These are phyloP conservation scores for Amylostereum areolatum DNA, from an alignment of 1,284 basidiomycete species.

Conservation along the genomic window DNA sequence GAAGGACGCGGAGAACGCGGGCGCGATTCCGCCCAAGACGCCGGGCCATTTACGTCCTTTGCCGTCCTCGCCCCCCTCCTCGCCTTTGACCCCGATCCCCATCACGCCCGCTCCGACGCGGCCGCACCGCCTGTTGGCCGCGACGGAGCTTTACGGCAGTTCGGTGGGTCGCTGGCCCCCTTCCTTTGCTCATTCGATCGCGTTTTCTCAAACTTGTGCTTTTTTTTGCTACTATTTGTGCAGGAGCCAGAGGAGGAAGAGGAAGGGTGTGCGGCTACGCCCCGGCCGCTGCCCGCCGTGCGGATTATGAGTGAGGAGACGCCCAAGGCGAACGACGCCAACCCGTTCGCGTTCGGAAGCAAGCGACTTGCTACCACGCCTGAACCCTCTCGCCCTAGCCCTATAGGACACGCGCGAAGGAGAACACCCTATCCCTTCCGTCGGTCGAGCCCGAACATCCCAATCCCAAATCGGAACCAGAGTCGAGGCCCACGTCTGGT, in stretches of 20 bases:
- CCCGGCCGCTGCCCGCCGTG: no score
- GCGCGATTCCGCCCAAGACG: not conserved
- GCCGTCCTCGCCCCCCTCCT: constrained; percentile 7
- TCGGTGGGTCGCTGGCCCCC: not conserved
- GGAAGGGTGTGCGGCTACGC: not conserved
- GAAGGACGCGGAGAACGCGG: no score
- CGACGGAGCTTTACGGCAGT: not conserved
- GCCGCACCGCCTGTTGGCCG: not conserved
- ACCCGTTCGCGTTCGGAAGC: no score
- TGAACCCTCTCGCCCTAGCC: no score
- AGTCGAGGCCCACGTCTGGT: no score
- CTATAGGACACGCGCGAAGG: no score
- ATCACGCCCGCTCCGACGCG: not conserved
- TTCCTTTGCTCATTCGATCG: not conserved
- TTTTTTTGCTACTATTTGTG: not conserved
- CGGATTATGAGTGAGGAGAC: no score
- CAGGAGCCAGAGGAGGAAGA: constrained; percentile 1
- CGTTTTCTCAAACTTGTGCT: not conserved
- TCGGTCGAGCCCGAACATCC: no score
- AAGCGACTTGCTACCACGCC: no score
- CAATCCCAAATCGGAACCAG: no score
- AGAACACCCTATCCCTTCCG: no score
- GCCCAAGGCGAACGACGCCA: no score
- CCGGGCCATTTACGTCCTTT: constrained; percentile 7
- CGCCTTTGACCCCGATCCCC: constrained; percentile 2